Percentiles rank a stretch among this genome's conserved stretches.
phyloP scores from a whole-genome alignment of 495 filamentous ascomycete species.

The Aspergillus sclerotioniger region DNA sequence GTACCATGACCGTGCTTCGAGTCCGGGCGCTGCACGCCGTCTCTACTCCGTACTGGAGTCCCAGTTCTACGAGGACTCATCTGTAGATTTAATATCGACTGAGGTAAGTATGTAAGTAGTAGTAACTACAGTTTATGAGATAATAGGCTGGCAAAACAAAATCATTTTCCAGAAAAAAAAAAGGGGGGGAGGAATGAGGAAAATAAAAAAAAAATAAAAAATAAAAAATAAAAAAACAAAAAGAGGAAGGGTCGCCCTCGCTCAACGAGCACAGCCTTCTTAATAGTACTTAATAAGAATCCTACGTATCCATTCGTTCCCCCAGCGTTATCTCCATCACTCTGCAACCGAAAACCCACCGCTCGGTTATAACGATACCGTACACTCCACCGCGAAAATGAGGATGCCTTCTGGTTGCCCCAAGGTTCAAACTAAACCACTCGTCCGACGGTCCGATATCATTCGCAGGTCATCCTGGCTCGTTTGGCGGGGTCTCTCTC shows the following conservation, averaged over 20 bases:
- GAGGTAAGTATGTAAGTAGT: background rate
- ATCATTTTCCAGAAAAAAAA: no score
- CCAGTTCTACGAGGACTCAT: background rate
- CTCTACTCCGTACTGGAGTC: background rate
- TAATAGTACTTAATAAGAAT: no score
- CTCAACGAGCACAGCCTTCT: no score
- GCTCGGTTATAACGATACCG: background rate
- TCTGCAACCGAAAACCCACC: background rate
- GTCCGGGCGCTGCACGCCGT: background rate
- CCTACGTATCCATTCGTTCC: no score
- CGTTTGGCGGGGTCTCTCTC: background rate
- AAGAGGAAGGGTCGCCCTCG: no score
- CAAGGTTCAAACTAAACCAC: slow-evolving; percentile 8
- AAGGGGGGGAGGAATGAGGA: no score
- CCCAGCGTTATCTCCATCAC: no score
- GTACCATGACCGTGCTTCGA: slow-evolving; percentile 10
- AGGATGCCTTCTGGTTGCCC: slow-evolving; percentile 19
- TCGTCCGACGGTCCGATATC: background rate
- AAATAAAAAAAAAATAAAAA: no score
- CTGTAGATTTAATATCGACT: background rate
- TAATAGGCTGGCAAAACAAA: no score
- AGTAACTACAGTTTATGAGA: background rate
- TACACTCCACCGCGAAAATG: slow-evolving; percentile 14
- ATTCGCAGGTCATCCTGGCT: background rate
- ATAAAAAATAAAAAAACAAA: no score